Percentiles rank a stretch among this genome's conserved stretches.
Conservation (phyloP, 768 basidiomycete genomes). For the Saitozyma sp. region DNA sequence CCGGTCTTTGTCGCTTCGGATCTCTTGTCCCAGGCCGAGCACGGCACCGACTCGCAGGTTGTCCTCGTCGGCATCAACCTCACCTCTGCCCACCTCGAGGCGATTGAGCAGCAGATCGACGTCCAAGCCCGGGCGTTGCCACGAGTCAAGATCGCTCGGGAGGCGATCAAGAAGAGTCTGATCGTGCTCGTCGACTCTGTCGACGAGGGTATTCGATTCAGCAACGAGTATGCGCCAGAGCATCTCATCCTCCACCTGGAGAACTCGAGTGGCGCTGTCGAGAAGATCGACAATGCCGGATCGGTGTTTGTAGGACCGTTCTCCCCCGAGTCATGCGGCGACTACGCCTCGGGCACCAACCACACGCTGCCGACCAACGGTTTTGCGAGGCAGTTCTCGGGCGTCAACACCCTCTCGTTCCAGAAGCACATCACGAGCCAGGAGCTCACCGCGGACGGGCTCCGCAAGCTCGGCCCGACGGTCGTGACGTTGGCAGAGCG, state of each 20-base stretch:
- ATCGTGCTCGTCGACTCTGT: constrained; percentile 71
- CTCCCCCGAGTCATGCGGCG: constrained; percentile 98
- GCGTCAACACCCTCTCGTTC: constrained; percentile 95
- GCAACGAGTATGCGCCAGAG: constrained; percentile 97
- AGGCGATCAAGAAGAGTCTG: constrained; percentile 85
- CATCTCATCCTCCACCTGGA: constrained; percentile 90
- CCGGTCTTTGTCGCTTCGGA: constrained; percentile 94
- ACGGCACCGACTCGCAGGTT: constrained; percentile 97
- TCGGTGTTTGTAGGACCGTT: constrained; percentile 94
- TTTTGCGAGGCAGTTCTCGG: constrained; percentile 96
- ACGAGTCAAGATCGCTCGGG: constrained; percentile 83
- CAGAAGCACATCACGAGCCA: constrained; percentile 99
- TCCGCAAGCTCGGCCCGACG: constrained; percentile 75
- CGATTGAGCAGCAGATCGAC: constrained; percentile 82
- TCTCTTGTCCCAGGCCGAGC: constrained; percentile 94
- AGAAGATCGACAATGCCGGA: constrained; percentile 82
- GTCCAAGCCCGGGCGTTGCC: constrained; percentile 79
- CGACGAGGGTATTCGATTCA: constrained; percentile 79
- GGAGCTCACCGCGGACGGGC: constrained; percentile 76
- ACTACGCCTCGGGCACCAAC: constrained; percentile 98
- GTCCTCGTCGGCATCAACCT: constrained; percentile 82
- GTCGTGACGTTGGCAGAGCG: constrained; percentile 89
- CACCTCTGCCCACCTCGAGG: constrained; percentile 60
- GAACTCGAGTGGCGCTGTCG: constrained; percentile 66
- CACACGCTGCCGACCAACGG: constrained; percentile 88